phyloP scores from a whole-genome alignment of 2,329 filamentous ascomycete genomes.

The Salinomyces thailandicus region DNA sequence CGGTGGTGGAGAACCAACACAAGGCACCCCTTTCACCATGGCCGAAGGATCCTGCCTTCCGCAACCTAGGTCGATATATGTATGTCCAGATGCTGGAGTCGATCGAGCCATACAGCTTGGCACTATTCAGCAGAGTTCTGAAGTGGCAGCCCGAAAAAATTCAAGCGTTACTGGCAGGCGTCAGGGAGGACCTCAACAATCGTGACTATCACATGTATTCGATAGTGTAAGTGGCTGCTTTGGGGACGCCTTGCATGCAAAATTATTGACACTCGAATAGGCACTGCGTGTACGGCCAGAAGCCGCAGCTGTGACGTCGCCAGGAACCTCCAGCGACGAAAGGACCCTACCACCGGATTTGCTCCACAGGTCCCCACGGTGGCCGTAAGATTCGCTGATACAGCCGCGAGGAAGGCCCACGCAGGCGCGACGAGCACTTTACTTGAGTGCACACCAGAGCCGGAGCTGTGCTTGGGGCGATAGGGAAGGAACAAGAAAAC shows the following conservation, averaged over 20 bases:
- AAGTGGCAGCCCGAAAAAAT: not conserved
- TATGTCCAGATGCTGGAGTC: not conserved
- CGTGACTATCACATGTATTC: constrained; percentile 23
- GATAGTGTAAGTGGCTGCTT: constrained; percentile 19
- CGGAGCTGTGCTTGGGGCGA: no score
- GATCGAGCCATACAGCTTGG: not conserved
- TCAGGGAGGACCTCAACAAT: not conserved
- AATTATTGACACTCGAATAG: no score
- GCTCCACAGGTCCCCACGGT: no score
- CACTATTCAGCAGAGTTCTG: not conserved
- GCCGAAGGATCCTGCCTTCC: not conserved
- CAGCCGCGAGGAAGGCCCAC: no score
- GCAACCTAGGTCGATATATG: not conserved
- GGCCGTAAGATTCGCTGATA: no score
- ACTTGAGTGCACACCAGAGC: no score
- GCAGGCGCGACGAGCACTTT: no score
- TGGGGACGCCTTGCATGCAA: no score
- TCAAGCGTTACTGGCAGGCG: not conserved
- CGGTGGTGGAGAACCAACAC: not conserved
- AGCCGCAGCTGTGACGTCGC: no score
- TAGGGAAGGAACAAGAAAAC: no score
- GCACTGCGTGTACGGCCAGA: not conserved
- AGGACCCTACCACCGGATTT: no score
- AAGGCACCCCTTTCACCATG: not conserved
- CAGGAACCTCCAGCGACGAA: no score